Evolutionary conservation across 225 moss, liverwort and hornwort genomes (phyloP).

Genomic region (Marchantia polymorpha): DNA sequence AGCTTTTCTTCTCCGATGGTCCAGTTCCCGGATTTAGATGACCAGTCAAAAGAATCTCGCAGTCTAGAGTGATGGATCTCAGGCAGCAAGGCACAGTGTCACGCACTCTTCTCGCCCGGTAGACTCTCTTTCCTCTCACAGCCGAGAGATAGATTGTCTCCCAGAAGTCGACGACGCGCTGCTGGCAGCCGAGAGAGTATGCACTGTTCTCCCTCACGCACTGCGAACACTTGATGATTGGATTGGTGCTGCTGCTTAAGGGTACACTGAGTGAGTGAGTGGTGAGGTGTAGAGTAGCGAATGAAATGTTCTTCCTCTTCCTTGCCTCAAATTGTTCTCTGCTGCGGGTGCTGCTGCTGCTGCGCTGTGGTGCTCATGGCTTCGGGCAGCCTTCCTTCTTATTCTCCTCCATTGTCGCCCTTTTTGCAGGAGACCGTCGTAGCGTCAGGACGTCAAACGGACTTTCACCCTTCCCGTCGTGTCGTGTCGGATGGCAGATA

Average conservation of each 20-base stretch:
- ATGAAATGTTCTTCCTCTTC: neutral
- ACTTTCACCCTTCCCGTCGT: conserved; percentile 4
- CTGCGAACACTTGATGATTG: neutral
- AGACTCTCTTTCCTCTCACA: neutral
- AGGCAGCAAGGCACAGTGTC: neutral
- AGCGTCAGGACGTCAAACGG: neutral
- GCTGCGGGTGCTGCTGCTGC: neutral
- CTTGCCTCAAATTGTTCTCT: neutral
- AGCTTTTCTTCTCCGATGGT: neutral
- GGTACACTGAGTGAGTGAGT: neutral
- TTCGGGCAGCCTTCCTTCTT: conserved; percentile 13
- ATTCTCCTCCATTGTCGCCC: conserved; percentile 24
- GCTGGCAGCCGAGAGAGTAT: neutral
- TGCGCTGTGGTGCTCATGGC: neutral
- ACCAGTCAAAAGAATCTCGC: neutral
- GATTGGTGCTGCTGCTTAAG: neutral
- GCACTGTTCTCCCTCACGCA: neutral
- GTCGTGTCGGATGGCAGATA: conserved; percentile 18
- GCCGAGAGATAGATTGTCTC: neutral
- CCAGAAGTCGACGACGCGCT: neutral
- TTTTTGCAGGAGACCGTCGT: conserved; percentile 5
- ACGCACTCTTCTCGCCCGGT: conserved; percentile 4
- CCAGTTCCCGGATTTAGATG: neutral
- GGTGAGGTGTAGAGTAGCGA: neutral
- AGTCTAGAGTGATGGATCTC: neutral